Evolutionary conservation across 345 rosid species (phyloP).

Genomic region (Camelina hispida): DNA sequence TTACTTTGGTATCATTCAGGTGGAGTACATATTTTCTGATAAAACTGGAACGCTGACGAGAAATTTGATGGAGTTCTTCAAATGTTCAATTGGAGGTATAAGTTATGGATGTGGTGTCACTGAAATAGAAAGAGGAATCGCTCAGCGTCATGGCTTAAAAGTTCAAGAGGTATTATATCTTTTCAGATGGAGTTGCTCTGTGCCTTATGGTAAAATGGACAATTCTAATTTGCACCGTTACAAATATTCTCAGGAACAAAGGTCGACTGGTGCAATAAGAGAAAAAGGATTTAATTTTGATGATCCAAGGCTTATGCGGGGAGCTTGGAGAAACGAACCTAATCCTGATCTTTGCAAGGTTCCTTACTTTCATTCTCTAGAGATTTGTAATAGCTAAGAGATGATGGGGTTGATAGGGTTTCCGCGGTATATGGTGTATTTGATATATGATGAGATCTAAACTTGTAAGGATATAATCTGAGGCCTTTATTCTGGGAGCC

Average conservation of each 20-base stretch:
- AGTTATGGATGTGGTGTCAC: conserved; percentile 92
- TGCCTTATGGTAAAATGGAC: conserved; percentile 33
- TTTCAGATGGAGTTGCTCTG: conserved; percentile 28
- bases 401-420: conserved; percentile 26
- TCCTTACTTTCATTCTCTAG: conserved; percentile 31
- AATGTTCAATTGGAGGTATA: conserved; percentile 98
- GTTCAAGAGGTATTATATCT: conserved; percentile 63
- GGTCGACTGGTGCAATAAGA: conserved; percentile 52
- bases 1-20: conserved; percentile 55
- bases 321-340: conserved; percentile 98
- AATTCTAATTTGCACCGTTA: conserved; percentile 28
- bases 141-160: conserved; percentile 71
- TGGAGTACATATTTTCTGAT: conserved; percentile 97
- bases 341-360: conserved; percentile 97
- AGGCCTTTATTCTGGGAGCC: conserved; percentile 24
- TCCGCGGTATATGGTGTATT: neutral
- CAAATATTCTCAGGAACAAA: conserved; percentile 53
- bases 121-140: conserved; percentile 86
- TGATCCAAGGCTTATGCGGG: conserved; percentile 87
- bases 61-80: conserved; percentile 98
- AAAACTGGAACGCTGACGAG: conserved; percentile 99
- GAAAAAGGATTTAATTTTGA: conserved; percentile 99
- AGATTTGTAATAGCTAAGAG: conserved; percentile 19
- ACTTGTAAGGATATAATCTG: conserved; percentile 18
- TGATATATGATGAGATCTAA: conserved; percentile 14